Evolutionary conservation across 805 yeast species (phyloP).

Genomic region (Dipodascus geniculatus): DNA sequence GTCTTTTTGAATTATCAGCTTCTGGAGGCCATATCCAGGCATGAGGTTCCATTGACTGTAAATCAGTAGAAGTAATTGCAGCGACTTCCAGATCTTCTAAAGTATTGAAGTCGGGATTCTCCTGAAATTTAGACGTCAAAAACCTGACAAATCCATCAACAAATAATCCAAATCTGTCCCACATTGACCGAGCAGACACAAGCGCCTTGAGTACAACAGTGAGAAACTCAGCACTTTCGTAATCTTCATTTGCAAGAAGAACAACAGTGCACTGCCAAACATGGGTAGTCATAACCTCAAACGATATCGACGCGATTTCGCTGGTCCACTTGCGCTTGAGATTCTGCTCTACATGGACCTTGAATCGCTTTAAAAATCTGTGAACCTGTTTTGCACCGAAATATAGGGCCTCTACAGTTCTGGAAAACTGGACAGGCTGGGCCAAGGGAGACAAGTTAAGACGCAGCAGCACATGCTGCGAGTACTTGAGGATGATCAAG

Average conservation of each 20-base stretch:
- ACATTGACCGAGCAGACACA: slow-evolving; percentile 2
- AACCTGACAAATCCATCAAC: slow-evolving; percentile 9
- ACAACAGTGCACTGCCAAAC: slow-evolving; percentile 8
- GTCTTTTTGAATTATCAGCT: not conserved
- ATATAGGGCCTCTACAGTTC: slow-evolving; percentile 4
- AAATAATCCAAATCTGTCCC: slow-evolving; percentile 6
- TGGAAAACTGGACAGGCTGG: slow-evolving; percentile 6
- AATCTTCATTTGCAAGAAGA: slow-evolving; percentile 7
- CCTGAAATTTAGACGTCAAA: slow-evolving; percentile 1
- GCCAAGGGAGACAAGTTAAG: slow-evolving; percentile 11
- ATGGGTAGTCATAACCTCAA: slow-evolving; percentile 4
- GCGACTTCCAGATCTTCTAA: slow-evolving; percentile 9
- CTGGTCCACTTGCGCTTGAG: not conserved
- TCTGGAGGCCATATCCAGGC: slow-evolving; percentile 11
- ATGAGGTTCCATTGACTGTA: slow-evolving; percentile 7
- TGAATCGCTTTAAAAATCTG: not conserved
- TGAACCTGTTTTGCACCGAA: not conserved
- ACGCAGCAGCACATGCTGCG: slow-evolving; percentile 3
- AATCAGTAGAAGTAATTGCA: slow-evolving; percentile 10
- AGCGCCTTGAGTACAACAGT: slow-evolving; percentile 5
- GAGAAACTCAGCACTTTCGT: slow-evolving; percentile 9
- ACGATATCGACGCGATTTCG: not conserved
- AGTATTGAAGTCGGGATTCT: slow-evolving; percentile 2
- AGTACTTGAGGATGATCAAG: slow-evolving; percentile 1
- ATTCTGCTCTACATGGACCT: not conserved